phyloP scores from a whole-genome alignment of 805 yeast species.

The Candida xiaguanensis region DNA sequence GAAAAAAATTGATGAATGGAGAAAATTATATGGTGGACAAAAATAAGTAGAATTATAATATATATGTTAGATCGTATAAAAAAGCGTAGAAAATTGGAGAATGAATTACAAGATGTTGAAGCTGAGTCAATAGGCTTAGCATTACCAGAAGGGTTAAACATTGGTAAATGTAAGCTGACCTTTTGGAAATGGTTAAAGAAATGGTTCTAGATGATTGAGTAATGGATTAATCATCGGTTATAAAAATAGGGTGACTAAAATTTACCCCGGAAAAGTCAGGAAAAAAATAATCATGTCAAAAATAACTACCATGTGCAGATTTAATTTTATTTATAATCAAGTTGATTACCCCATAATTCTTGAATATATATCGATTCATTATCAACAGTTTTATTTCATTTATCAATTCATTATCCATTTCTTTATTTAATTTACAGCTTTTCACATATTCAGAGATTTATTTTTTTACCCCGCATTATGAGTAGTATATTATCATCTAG shows the following conservation, averaged over 20 bases:
- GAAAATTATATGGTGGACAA: conserved; percentile 82
- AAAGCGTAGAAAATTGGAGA: conserved; percentile 14
- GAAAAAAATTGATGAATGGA: conserved; percentile 82
- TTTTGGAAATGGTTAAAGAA: too few species aligned
- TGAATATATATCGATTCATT: too few species aligned
- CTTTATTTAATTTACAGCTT: too few species aligned
- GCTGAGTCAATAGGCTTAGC: conserved; percentile 19
- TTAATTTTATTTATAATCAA: not conserved
- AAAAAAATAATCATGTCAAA: not conserved
- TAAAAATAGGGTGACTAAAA: too few species aligned
- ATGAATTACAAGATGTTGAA: conserved; percentile 17
- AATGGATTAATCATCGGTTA: too few species aligned
- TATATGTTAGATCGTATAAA: not conserved
- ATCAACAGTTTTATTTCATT: not conserved
- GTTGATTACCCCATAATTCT: not conserved
- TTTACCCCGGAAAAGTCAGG: not conserved
- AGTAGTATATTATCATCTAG: conserved; percentile 5
- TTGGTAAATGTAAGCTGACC: too few species aligned
- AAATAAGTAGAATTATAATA: conserved; percentile 8
- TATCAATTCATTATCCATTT: not conserved
- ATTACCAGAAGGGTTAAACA: conserved; percentile 23
- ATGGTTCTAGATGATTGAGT: too few species aligned
- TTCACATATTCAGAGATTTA: too few species aligned
- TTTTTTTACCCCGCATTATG: conserved; percentile 2
- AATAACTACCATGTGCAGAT: conserved; percentile 4